These are phyloP conservation scores for Thraustochytrium sp. DNA, from an alignment of 352 stramenopile genomes.

Conservation along the genomic window DNA sequence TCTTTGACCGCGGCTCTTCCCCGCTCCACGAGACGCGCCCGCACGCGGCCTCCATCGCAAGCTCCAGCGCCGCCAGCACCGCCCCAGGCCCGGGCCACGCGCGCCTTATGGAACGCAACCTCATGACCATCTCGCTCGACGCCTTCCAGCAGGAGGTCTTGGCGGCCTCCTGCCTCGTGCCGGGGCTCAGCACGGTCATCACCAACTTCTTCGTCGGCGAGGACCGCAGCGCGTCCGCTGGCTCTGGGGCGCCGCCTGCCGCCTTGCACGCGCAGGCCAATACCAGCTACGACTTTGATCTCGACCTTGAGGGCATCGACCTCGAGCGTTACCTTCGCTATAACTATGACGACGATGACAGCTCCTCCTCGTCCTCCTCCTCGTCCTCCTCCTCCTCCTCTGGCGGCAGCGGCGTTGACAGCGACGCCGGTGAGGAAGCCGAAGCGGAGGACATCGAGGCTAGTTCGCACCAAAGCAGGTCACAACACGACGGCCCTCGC, in stretches of 20 bases:
- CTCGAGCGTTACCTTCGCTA: too few species aligned
- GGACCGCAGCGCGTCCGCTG: not conserved
- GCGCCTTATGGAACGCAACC: not conserved
- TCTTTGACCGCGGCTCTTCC: not conserved
- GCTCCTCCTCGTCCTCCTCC: too few species aligned
- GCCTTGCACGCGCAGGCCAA: too few species aligned
- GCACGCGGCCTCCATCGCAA: too few species aligned
- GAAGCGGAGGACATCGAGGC: too few species aligned
- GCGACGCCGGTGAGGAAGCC: not conserved
- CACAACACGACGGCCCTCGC: too few species aligned
- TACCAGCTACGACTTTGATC: not conserved
- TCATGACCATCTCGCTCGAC: constrained; percentile 17
- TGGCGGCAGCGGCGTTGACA: too few species aligned
- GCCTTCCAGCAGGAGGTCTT: constrained; percentile 13
- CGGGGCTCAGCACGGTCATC: constrained; percentile 7
- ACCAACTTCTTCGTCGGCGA: constrained; percentile 27
- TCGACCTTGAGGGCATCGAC: not conserved
- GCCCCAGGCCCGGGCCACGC: not conserved
- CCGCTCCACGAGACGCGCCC: too few species aligned
- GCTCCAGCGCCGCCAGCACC: not conserved
- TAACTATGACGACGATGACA: not conserved
- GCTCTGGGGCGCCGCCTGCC: too few species aligned
- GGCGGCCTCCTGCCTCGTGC: constrained; percentile 24
- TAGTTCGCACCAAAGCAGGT: too few species aligned
- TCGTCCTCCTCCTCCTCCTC: too few species aligned